Evolutionary conservation across 2,329 filamentous ascomycete species (phyloP), one percentile per base, ranked within the genome.

Genomic region (Chrysosporium keratinophilum): DNA sequence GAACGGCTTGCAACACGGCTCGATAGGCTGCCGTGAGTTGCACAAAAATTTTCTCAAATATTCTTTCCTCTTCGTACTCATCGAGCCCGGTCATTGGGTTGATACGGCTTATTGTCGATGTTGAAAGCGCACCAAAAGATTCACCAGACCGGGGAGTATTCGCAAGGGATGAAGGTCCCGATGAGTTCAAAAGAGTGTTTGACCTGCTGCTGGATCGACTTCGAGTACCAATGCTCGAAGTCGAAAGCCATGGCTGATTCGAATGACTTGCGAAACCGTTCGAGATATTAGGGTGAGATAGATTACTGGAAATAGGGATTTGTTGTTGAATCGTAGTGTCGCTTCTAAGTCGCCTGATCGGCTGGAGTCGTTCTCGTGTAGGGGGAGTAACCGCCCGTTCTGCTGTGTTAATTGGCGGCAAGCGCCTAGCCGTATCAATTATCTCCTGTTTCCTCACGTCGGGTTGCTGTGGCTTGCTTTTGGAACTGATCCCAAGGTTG

Each of bases 131-230:
- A 76, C 73, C 77, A 65, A 93, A 94, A 0, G 87, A 88, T 62
- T 95, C 88, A 42, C 84, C 86, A 6, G 88, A 94, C 20, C 87
- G 82, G 44, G 88, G 88, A 0, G 88, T 94, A n/a, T 77, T 78
- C 3, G 71, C 58, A 71, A 81, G 53, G 67, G 78, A 67, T 7
- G 69, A 70, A 76, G 69, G 65, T 19, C 68, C 61, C 2, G 72
- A 70, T 15, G 69, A 70, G 56, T 74, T 72, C 54, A 77, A 73
- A 67, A 76, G 66, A 12, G 75, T 76, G 61, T 78, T 79, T 10
- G 75, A 76, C 44, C 78, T 71, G 60, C 78, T 80, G 49, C 73
- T 77, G 17, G 71, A 74, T 44, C 71, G 67, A 55, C 71, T 74
- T 45, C 71, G 66, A 40, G 63, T 60, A 23, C 64, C 65, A 46